Evolutionary conservation across 1,284 basidiomycete species (phyloP), one percentile per base, ranked within the genome.

Genomic region (Leccinum angustisporum): DNA sequence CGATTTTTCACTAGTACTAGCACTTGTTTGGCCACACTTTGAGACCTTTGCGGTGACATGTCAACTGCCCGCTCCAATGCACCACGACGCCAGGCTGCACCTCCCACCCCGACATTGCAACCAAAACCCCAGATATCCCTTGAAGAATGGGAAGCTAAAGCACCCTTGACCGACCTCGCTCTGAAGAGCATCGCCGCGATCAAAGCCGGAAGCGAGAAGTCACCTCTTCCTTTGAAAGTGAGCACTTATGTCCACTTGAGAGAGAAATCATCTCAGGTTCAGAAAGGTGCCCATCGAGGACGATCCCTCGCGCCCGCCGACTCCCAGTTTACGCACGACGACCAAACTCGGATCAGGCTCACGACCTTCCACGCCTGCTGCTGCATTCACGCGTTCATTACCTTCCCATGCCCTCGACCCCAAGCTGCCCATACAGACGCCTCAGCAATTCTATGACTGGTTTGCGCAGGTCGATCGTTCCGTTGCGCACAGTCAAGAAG

Each of bases 381-480:
- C 56, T 54, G 61, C 63, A 14, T 61, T 30, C 57, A 56, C 64
- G 57, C 78, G 75, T 57, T 69, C 72, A 14, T 70, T 73, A 43
- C 76, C 70, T n/a, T 70, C 76, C 31, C 82, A 87, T 72, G 77
- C 82, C 0, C 78, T 92, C 18, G 86, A 88, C 67, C 88, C 90
- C 6, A 83, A 81, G 61, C 81, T 86, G 30, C 88, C 92, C 5
- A 87, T 98, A 52, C 84, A 88, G 64, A 95, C 93, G 0, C 88
- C 94, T 0, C 93, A 97, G 69, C 92, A 96, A 68, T 97, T 97
- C 76, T 94, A 95, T 71, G 95, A 97, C 77, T 97, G 94, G 89
- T 95, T 95, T 73, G 83, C 91, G 0, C 81, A 90, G 46, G 87
- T 97, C 56, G 94, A 97, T 65, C 82, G 91, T 18, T 90, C 90